Evolutionary conservation across 1,139 yeast species (phyloP).

Genomic region (Candida gigantensis): DNA sequence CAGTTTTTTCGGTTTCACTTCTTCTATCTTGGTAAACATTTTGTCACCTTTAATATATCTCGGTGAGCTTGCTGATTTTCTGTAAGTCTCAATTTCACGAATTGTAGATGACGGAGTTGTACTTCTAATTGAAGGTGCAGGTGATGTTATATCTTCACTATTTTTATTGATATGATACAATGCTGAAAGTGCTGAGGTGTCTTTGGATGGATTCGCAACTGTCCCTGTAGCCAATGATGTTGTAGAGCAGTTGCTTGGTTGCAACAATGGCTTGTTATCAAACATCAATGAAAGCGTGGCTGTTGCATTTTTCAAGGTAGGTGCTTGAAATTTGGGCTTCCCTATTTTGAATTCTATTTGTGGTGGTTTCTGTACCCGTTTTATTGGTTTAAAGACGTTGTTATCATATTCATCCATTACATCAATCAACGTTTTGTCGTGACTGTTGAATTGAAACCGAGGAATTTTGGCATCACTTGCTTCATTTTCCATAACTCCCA

Average conservation of each 20-base stretch:
- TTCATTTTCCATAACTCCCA: slow-evolving; percentile 96
- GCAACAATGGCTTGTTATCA: slow-evolving; percentile 18
- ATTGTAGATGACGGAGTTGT: slow-evolving; percentile 5
- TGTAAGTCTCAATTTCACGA: slow-evolving; percentile 10
- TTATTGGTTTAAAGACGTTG: slow-evolving; percentile 43
- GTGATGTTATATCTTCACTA: slow-evolving; percentile 25
- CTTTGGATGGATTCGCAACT: slow-evolving; percentile 31
- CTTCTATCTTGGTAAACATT: slow-evolving; percentile 12
- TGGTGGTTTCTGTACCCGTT: slow-evolving; percentile 1
- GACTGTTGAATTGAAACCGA: slow-evolving; percentile 37
- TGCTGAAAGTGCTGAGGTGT: slow-evolving; percentile 40
- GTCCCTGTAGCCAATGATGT: slow-evolving; percentile 43
- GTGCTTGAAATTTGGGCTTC: slow-evolving; percentile 37
- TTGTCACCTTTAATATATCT: slow-evolving; percentile 15
- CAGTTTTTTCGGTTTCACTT: slow-evolving; percentile 1
- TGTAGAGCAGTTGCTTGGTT: slow-evolving; percentile 27
- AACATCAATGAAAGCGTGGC: slow-evolving; percentile 32
- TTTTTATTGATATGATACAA: slow-evolving; percentile 42
- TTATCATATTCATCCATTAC: slow-evolving; percentile 67
- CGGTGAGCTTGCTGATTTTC: slow-evolving; percentile 14
- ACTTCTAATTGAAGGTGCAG: slow-evolving; percentile 15
- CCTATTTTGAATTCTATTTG: slow-evolving; percentile 63
- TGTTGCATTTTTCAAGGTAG: slow-evolving; percentile 18
- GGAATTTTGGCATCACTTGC: slow-evolving; percentile 64
- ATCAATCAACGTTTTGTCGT: slow-evolving; percentile 37